Base-by-base conservation (phyloP, 768 basidiomycete species). In the Kwoniella mangroviensis region DNA sequence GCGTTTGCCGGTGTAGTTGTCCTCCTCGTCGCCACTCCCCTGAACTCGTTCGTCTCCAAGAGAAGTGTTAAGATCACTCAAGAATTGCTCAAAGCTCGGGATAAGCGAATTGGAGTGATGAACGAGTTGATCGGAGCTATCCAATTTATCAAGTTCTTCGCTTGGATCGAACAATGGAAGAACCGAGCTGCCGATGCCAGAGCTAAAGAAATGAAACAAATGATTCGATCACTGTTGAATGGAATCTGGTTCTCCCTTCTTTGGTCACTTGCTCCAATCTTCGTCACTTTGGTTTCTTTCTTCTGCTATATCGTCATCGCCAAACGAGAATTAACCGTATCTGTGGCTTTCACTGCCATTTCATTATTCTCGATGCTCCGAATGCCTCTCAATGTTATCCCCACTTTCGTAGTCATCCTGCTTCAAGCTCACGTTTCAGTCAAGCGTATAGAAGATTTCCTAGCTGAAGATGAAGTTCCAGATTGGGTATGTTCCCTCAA, bases 301-400 rank as follows among this genome's bases (percentile, higher is more conserved):
- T 86, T 88, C 76, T 85, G 95, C 86, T 86, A 88, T 75, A 86
- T 86, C 21, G 93, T 88, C 70, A 88, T 94, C 28, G 83, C 88
- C 71, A 88, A 87, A 73, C 91, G 91, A 56, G 84, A 91, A 79
- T 81, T 98, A 57, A 91, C 92, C 0, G 86, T 94, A 59, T 86
- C 90, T 10, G 86, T 89, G 19, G 94, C 95, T 0, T 96, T 96
- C 79, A 96, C 94, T 54, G 90, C 93, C 0, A 91, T 97, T 43
- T 88, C 92, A 0, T 82, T 96, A 53, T 96, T 96, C 82, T 86
- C 86, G 56, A 94, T 97, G 94, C 86, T 97, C 3, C 75, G 78
- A 49, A 80, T 79, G 21, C 93, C 93, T 0, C 84, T 94, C 56
- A 92, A 92, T 74, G 87, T 91, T 34, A 89, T 96, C 58, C 93